Conservation (phyloP, 176 grass and related monocot genomes). For the Aegilops umbellulata region DNA sequence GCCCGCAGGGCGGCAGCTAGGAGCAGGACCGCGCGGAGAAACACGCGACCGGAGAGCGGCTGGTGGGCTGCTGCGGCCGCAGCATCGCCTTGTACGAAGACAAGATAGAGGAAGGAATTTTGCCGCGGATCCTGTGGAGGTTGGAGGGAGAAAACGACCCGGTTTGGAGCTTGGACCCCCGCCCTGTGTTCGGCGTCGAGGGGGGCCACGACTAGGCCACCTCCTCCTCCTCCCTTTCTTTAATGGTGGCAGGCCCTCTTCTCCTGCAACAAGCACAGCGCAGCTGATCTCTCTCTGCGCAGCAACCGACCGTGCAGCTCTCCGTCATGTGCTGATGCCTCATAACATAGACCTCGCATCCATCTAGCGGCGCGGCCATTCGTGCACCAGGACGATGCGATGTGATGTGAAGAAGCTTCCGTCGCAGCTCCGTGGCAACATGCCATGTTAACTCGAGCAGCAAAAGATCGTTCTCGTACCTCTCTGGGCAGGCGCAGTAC, state of each 20-base stretch:
- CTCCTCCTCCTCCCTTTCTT: conserved; percentile 11
- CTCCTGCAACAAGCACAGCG: conserved; percentile 18
- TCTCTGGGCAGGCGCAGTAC: not conserved
- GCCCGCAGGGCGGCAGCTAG: not conserved
- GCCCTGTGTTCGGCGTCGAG: no score
- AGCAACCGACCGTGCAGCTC: conserved; percentile 22
- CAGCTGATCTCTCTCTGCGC: not conserved
- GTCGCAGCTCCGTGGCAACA: not conserved
- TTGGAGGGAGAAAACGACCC: conserved; percentile 33
- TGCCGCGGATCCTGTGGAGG: conserved; percentile 20
- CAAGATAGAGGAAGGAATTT: not conserved
- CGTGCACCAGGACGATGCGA: not conserved
- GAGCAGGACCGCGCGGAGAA: not conserved
- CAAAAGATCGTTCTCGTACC: not conserved
- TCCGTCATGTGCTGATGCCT: conserved; percentile 27
- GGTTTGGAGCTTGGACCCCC: no score
- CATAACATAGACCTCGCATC: not conserved
- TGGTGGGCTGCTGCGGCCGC: not conserved
- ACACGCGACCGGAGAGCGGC: not conserved
- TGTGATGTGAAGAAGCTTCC: not conserved
- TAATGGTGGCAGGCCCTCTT: conserved; percentile 23
- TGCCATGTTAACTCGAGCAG: not conserved
- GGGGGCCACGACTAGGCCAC: conserved; percentile 17
- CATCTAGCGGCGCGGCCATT: no score
- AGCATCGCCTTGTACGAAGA: not conserved